Evolutionary conservation across 1,139 yeast species (phyloP).

Genomic region (Wickerhamomyces sp.): DNA sequence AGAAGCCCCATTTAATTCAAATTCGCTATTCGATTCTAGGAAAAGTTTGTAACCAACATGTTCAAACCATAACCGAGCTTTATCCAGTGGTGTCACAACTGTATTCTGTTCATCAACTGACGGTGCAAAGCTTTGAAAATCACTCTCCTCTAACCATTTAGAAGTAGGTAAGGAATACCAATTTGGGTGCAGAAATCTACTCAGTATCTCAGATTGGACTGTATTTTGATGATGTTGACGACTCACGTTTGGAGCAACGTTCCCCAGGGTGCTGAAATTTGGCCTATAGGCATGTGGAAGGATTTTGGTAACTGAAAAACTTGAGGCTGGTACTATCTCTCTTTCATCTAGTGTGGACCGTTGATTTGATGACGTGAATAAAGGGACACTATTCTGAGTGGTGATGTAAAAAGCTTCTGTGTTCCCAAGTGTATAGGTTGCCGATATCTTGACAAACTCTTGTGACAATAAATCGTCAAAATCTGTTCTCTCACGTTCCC

Average conservation of each 20-base stretch:
- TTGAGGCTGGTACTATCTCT: constrained; percentile 53
- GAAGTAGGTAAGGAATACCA: constrained; percentile 82
- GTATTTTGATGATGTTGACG: constrained; percentile 59
- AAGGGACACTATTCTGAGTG: constrained; percentile 46
- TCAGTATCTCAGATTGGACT: constrained; percentile 63
- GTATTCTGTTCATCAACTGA: constrained; percentile 63
- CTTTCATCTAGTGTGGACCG: constrained; percentile 67
- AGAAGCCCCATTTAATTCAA: constrained; percentile 1
- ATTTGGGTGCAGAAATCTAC: constrained; percentile 76
- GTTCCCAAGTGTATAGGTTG: constrained; percentile 51
- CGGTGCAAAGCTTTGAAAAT: constrained; percentile 75
- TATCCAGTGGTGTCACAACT: constrained; percentile 57
- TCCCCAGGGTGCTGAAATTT: constrained; percentile 35
- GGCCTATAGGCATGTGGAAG: constrained; percentile 43
- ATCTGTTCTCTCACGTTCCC: constrained; percentile 13
- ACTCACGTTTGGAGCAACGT: constrained; percentile 39
- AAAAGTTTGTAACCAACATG: constrained; percentile 57
- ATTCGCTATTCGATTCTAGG: constrained; percentile 7
- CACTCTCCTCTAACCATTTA: constrained; percentile 71
- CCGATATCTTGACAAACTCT: constrained; percentile 66
- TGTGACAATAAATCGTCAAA: constrained; percentile 33
- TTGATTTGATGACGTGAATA: constrained; percentile 62
- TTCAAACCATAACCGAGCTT: constrained; percentile 74
- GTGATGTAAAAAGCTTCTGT: constrained; percentile 58
- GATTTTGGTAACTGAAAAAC: constrained; percentile 52